Evolutionary conservation across 345 rosid species (phyloP), one percentile per base, ranked within the genome.

Genomic region (Atalantia buxifolia): DNA sequence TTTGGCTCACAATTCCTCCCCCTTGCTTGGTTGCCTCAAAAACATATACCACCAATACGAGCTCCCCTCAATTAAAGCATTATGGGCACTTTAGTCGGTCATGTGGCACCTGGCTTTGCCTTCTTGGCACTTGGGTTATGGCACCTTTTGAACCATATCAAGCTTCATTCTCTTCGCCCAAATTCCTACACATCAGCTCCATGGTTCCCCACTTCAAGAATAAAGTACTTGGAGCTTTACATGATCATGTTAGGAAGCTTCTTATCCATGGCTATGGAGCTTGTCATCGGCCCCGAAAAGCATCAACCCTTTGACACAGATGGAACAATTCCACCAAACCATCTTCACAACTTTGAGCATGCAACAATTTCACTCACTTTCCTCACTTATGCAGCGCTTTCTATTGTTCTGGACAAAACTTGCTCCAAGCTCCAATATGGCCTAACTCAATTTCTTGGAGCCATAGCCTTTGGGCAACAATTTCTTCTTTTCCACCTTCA

Each of bases 271-370:
- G 83, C 90, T n/a, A 88, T 92, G 83, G 98, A 95, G 74, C 94
- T 95, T 68, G 89, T 95, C 71, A 84, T 95, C 40, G 90, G 95
- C 4, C 98, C 93, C 0, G 74, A 70, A 65, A 87, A 80, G n/a
- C 97, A 93, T 83, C 97, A 91, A 21, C 98, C 97, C 21, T 84
- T 95, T 28, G 95, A 93, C 79, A 30, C 85, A 0, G 98, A 93
- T 60, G 92, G 94, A 42, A 91, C 98, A 72, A 91, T 93, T 48
- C 95, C 98, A 25, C 86, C 94, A n/a, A 88, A 86, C 84, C 98
- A 95, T 82, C 94, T 93, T 59, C 97, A 88, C 80, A 95, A 95
- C 88, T 89, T 92, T 65, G 98, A 95, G 70, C 98, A 95, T 81
- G 86, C 98, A 16, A 77, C 87, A 12, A 91, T 95, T 53, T 90